phyloP scores from a whole-genome alignment of 2,329 filamentous ascomycete species.

The Didymella arachidicola region DNA sequence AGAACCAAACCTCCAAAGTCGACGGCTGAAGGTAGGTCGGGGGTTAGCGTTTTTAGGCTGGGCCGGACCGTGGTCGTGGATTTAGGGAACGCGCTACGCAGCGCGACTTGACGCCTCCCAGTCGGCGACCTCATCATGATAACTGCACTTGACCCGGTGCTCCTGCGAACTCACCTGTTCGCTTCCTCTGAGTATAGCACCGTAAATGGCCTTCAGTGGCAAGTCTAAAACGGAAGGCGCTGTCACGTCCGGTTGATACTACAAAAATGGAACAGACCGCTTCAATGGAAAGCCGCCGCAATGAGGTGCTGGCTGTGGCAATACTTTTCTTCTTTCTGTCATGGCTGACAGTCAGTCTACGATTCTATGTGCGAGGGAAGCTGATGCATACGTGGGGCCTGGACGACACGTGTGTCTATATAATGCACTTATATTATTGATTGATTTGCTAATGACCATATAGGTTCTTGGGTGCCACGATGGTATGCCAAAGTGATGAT shows the following conservation, averaged over 20 bases:
- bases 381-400: conserved; percentile 45
- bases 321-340: conserved; percentile 49
- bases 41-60: neutral
- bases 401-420: conserved; percentile 45
- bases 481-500: conserved; percentile 27
- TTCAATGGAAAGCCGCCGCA: conserved; percentile 28
- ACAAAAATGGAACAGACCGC: neutral
- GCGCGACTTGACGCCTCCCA: conserved; percentile 2
- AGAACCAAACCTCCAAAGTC: conserved; percentile 9
- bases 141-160: neutral
- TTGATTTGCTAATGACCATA: neutral
- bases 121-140: neutral
- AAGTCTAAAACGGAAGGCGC: conserved; percentile 2
- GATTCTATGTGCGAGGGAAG: conserved; percentile 48
- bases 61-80: conserved; percentile 3
- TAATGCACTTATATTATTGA: neutral
- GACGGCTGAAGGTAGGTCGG: neutral
- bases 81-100: conserved; percentile 4
- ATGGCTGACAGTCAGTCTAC: conserved; percentile 47
- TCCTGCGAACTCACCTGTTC: neutral
- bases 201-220: conserved; percentile 3
- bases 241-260: conserved; percentile 3
- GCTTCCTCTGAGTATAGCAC: neutral
- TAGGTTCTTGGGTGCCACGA: conserved; percentile 49
- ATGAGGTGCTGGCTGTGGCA: conserved; percentile 38